Conservation (phyloP, 495 filamentous ascomycete genomes). For the Platismatia glauca region DNA sequence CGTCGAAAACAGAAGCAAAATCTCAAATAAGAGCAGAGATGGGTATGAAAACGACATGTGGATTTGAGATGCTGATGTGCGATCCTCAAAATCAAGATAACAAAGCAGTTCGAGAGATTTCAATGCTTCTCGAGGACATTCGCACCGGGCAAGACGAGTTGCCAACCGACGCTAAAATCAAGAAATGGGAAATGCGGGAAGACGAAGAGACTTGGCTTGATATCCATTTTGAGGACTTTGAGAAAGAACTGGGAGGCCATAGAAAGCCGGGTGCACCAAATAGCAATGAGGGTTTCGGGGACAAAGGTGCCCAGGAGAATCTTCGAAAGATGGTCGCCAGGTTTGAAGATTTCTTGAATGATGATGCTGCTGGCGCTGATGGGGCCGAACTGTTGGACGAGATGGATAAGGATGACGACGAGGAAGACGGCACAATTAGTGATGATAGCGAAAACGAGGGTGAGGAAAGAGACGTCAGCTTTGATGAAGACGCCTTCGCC, state of each 20-base stretch:
- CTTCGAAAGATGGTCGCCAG: slow-evolving; percentile 80
- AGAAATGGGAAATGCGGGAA: slow-evolving; percentile 53
- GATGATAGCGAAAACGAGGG: slow-evolving; percentile 36
- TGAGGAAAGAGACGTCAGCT: slow-evolving; percentile 68
- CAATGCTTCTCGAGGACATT: slow-evolving; percentile 64
- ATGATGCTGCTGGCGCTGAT: slow-evolving; percentile 69
- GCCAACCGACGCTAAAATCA: slow-evolving; percentile 66
- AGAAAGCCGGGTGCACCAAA: slow-evolving; percentile 25
- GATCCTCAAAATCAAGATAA: slow-evolving; percentile 58
- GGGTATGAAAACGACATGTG: slow-evolving; percentile 84
- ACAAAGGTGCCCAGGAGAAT: slow-evolving; percentile 69
- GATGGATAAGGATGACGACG: slow-evolving; percentile 57
- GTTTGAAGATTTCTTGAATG: slow-evolving; percentile 88
- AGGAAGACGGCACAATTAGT: slow-evolving; percentile 40
- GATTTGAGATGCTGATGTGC: slow-evolving; percentile 78
- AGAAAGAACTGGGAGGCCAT: slow-evolving; percentile 57
- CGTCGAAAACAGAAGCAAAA: slow-evolving; percentile 30
- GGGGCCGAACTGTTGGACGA: slow-evolving; percentile 68
- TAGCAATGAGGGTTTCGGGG: slow-evolving; percentile 53
- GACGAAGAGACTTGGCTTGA: slow-evolving; percentile 92
- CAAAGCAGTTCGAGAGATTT: slow-evolving; percentile 59
- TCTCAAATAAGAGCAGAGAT: slow-evolving; percentile 50
- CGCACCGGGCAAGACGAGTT: slow-evolving; percentile 49
- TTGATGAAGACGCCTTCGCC: slow-evolving; percentile 78
- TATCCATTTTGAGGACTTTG: slow-evolving; percentile 82